Conservation (phyloP, 106 monocot genomes). For the Chionographis japonica region DNA sequence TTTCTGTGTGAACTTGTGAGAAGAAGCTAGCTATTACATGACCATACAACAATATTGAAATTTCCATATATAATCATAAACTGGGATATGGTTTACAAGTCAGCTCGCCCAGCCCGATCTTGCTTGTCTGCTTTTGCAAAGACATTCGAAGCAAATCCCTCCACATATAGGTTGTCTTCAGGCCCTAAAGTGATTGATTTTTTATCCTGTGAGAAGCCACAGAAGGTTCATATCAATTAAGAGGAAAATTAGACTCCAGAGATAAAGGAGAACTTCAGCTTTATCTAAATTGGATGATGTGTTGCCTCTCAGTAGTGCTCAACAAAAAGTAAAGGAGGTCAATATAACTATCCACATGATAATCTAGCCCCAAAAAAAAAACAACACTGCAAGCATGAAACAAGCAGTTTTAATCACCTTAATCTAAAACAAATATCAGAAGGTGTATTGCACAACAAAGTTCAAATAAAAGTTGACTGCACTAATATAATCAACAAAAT, state of each 20-base stretch:
- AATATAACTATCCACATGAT: too few relatives aligned
- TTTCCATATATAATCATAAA: neutral
- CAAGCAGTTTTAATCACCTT: too few relatives aligned
- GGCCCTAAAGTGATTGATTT: constrained; percentile 66
- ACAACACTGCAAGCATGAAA: too few relatives aligned
- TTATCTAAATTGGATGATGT: too few relatives aligned
- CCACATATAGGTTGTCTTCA: constrained; percentile 81
- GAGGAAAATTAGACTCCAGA: neutral
- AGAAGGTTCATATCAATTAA: constrained; percentile 3
- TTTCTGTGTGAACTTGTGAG: constrained; percentile 4
- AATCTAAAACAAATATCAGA: too few relatives aligned
- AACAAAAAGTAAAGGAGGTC: too few relatives aligned
- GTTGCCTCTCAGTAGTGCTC: too few relatives aligned
- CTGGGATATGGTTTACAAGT: constrained; percentile 42
- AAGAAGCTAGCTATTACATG: neutral
- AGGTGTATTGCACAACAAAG: too few relatives aligned
- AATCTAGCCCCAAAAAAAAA: too few relatives aligned
- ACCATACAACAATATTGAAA: neutral
- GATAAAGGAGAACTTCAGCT: neutral
- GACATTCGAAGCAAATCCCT: constrained; percentile 95
- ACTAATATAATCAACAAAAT: too few relatives aligned
- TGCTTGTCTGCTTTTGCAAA: constrained; percentile 97
- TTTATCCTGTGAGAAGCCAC: constrained; percentile 60
- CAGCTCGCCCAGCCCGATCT: constrained; percentile 87
- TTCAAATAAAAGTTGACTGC: too few relatives aligned